Evolutionary conservation across 2,329 filamentous ascomycete species (phyloP).

Genomic region (Capronia coronata): DNA sequence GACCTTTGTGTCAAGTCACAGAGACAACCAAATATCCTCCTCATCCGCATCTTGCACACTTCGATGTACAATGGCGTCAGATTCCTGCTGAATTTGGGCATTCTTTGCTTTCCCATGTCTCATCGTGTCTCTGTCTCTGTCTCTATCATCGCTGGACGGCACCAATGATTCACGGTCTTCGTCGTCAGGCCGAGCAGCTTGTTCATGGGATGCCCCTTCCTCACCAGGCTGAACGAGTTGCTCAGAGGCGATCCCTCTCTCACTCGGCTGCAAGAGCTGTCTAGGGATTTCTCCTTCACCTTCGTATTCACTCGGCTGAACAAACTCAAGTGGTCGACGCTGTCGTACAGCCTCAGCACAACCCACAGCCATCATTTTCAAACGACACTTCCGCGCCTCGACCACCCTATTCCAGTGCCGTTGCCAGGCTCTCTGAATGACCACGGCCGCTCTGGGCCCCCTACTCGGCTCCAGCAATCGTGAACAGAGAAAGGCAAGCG

Average conservation of each 20-base stretch:
- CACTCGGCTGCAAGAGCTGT: too few species aligned
- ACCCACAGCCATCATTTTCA: slow-evolving; percentile 39
- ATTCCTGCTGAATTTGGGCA: neutral
- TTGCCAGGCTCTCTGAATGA: slow-evolving; percentile 50
- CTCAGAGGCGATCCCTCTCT: neutral
- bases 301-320: too few species aligned
- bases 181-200: neutral
- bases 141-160: neutral
- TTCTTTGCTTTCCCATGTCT: neutral
- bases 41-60: neutral
- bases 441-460: slow-evolving; percentile 45
- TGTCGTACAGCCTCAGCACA: slow-evolving; percentile 17
- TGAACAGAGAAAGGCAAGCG: slow-evolving; percentile 55
- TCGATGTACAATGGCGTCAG: neutral
- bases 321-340: neutral
- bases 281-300: neutral
- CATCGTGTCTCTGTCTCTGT: neutral
- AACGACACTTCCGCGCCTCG: slow-evolving; percentile 30
- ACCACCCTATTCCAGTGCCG: slow-evolving; percentile 16
- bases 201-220: neutral
- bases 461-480: slow-evolving; percentile 49
- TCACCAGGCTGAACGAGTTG: neutral
- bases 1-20: slow-evolving; percentile 6
- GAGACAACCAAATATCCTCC: slow-evolving; percentile 21
- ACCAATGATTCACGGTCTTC: neutral